Evolutionary conservation across 768 basidiomycete species (phyloP), one percentile per base, ranked within the genome.

Genomic region (Suillus discolor): DNA sequence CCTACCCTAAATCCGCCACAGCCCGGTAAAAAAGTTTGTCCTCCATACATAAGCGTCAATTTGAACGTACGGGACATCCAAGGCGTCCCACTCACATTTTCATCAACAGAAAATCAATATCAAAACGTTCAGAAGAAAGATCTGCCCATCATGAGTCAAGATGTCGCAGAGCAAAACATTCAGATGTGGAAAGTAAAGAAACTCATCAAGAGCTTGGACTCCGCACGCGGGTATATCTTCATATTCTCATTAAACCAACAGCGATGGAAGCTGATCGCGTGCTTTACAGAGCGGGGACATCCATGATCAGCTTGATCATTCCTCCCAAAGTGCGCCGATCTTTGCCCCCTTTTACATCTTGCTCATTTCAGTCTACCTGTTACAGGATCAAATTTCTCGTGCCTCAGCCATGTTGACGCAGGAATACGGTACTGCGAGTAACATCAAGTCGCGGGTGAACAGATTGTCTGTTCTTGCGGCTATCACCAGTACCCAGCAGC

Each of bases 171-270:
- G 82, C 93, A 95, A 82, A 96, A 96, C 77, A 96, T 96, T 75
- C 93, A 94, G 85, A 93, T 96, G 89, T 92, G 93, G 96, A 96
- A 97, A 82, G 91, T 97, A 81, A 96, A 96, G 84, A 98, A 97
- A 83, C 93, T 99, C 81, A 95, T 99, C 83, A 96, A 95, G 86
- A 96, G 93, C 80, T 89, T 99, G 80, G 94, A 98, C 77, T 83
- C 90, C 60, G 96, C 97, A 66, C 88, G 71, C 63, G 80, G 79
- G 79, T 79, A 64, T 55, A 73, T 68, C 4, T 41, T 39, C 31
- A 60, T 49, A 2, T 62, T 31, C 41, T 23, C 49, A 18, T 51
- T 34, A 25, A 66, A 70, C 66, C 25, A 60, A 54, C 7, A 38
- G 51, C 16, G 61, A 38, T 36, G 45, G 61, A 13, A 18, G 28